Percentiles rank a stretch among this genome's conserved stretches.
phyloP scores from a whole-genome alignment of 2,329 filamentous ascomycete genomes.

The Meredithiella fracta region DNA sequence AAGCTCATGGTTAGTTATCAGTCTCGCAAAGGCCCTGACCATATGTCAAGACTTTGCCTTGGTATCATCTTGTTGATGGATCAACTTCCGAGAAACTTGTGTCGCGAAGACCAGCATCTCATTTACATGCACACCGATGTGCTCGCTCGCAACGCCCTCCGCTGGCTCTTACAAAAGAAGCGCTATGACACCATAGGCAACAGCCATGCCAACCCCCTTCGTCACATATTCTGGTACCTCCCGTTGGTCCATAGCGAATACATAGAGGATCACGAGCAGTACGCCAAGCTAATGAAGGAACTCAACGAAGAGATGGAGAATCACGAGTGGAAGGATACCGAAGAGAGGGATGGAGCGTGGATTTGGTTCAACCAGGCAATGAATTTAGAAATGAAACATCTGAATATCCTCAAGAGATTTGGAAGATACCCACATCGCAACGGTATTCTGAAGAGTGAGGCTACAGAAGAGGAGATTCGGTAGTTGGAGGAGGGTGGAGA shows the following conservation, averaged over 20 bases:
- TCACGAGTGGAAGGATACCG: not conserved
- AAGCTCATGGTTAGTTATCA: too few species aligned
- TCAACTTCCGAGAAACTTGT: conserved; percentile 46
- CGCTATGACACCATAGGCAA: conserved; percentile 18
- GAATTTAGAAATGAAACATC: conserved; percentile 27
- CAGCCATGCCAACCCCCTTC: conserved; percentile 21
- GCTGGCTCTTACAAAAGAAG: conserved; percentile 8
- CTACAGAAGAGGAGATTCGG: conserved; percentile 31
- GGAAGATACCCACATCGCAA: conserved; percentile 46
- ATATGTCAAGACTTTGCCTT: conserved; percentile 25
- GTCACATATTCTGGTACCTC: conserved; percentile 41
- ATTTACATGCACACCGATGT: conserved; percentile 41
- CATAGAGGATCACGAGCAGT: conserved; percentile 26
- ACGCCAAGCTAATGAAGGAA: conserved; percentile 20
- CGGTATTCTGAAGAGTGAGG: conserved; percentile 29
- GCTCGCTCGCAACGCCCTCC: conserved; percentile 30
- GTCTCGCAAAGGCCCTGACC: not conserved
- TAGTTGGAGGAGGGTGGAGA: conserved; percentile 32
- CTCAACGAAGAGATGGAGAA: conserved; percentile 16
- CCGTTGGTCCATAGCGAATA: conserved; percentile 44
- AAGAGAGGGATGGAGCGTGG: conserved; percentile 16
- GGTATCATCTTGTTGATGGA: conserved; percentile 42
- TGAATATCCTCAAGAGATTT: conserved; percentile 34
- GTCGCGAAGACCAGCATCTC: conserved; percentile 31
- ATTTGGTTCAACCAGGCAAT: not conserved